Evolutionary conservation across 345 rosid species (phyloP).

Genomic region (Ailanthus altissimus): DNA sequence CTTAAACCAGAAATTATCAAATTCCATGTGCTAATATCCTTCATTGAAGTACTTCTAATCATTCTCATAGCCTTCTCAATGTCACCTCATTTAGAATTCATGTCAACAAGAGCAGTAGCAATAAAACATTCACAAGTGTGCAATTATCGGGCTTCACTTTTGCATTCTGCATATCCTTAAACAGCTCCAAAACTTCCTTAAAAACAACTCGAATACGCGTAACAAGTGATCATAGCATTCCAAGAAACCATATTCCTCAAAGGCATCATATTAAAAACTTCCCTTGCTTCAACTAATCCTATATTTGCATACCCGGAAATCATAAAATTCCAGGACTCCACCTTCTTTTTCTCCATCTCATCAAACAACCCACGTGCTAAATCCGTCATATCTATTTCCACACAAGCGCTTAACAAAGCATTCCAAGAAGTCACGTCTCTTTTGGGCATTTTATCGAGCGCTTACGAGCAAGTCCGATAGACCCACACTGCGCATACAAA

Average conservation of each 20-base stretch:
- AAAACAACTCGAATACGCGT: constrained; percentile 34
- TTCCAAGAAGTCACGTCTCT: constrained; percentile 53
- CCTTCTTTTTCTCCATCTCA: constrained; percentile 49
- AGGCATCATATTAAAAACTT: constrained; percentile 40
- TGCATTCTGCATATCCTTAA: constrained; percentile 39
- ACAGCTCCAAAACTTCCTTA: constrained; percentile 39
- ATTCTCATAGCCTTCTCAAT: constrained; percentile 51
- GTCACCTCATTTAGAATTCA: constrained; percentile 57
- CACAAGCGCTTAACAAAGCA: constrained; percentile 45
- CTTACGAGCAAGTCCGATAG: constrained; percentile 31
- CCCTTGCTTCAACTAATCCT: constrained; percentile 40
- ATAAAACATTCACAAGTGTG: constrained; percentile 43
- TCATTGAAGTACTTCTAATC: constrained; percentile 35
- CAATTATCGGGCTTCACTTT: constrained; percentile 40
- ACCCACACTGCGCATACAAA: constrained; percentile 36
- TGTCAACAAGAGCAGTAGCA: constrained; percentile 57
- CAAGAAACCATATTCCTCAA: constrained; percentile 48
- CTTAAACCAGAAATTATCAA: constrained; percentile 53
- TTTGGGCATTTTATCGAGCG: constrained; percentile 48
- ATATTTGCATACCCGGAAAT: constrained; percentile 38
- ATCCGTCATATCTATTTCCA: constrained; percentile 34
- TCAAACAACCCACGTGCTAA: constrained; percentile 42
- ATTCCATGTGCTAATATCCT: constrained; percentile 56
- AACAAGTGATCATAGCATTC: constrained; percentile 44
- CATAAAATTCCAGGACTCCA: constrained; percentile 58